These are phyloP conservation scores for Mycena sp. DNA, from an alignment of 1,284 basidiomycete genomes.

Conservation along the genomic window DNA sequence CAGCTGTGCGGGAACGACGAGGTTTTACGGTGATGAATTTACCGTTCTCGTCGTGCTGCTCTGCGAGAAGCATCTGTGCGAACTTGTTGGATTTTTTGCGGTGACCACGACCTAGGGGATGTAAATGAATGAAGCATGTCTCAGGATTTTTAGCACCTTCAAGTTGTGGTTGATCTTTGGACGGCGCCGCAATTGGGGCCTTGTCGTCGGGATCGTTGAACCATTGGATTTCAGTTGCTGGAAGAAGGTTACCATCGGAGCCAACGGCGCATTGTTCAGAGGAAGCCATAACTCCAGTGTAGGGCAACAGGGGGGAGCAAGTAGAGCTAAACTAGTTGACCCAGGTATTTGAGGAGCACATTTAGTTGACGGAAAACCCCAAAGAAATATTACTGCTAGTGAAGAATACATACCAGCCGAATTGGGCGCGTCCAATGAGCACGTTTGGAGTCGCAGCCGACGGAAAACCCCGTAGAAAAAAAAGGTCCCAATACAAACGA, in stretches of 20 bases:
- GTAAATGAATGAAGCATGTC: too few species aligned
- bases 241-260: not conserved
- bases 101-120: too few species aligned
- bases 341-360: not conserved
- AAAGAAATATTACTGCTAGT: not conserved
- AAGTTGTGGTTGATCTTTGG: not conserved
- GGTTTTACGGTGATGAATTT: too few species aligned
- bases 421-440: too few species aligned
- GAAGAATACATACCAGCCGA: too few species aligned
- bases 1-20: too few species aligned
- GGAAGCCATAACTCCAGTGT: not conserved
- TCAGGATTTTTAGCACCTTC: not conserved
- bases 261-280: not conserved
- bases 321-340: not conserved
- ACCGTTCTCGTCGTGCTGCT: too few species aligned
- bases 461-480: too few species aligned
- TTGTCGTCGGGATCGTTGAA: not conserved
- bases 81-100: too few species aligned
- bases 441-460: too few species aligned
- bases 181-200: not conserved
- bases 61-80: too few species aligned
- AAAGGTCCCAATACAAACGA: too few species aligned
- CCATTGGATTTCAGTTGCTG: not conserved
- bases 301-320: not conserved
- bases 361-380: not conserved